Percentiles rank a stretch among this genome's conserved stretches.
phyloP scores from a whole-genome alignment of 2,329 filamentous ascomycete genomes.

The Fusarium setosum region DNA sequence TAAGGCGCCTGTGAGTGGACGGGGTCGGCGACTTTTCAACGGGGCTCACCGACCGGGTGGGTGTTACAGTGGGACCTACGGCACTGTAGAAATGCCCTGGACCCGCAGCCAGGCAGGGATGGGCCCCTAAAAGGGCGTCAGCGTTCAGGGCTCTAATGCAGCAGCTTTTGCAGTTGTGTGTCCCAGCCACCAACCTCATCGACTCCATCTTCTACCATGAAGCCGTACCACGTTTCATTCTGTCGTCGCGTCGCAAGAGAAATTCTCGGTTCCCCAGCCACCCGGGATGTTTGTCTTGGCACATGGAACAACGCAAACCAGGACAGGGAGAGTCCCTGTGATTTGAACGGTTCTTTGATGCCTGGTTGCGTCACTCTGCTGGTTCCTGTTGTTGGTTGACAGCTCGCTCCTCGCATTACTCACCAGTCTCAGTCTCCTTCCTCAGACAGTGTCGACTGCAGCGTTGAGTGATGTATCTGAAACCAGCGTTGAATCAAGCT shows the following conservation, averaged over 20 bases:
- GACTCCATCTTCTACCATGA: background rate
- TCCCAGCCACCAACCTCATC: slow-evolving; percentile 33
- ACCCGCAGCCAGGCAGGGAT: background rate
- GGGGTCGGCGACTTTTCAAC: background rate
- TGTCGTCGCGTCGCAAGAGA: too few species aligned
- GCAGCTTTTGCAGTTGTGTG: background rate
- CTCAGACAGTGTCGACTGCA: background rate
- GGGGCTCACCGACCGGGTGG: slow-evolving; percentile 26
- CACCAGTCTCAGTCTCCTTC: background rate
- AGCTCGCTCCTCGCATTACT: background rate
- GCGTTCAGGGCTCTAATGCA: slow-evolving; percentile 3
- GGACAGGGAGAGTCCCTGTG: background rate
- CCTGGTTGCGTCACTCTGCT: slow-evolving; percentile 1
- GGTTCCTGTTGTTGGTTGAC: background rate
- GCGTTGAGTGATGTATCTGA: background rate
- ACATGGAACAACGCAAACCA: background rate
- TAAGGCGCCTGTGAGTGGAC: slow-evolving; percentile 24
- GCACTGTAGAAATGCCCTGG: background rate
- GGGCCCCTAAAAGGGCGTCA: slow-evolving; percentile 25
- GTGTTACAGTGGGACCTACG: too few species aligned
- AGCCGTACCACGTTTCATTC: slow-evolving; percentile 13
- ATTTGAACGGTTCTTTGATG: background rate
- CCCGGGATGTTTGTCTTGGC: slow-evolving; percentile 7
- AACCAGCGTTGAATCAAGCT: slow-evolving; percentile 1
- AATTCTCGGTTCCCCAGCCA: background rate